Evolutionary conservation across 2,329 filamentous ascomycete genomes (phyloP), one percentile per base, ranked within the genome.

Genomic region (Grosmannia clavigera): DNA sequence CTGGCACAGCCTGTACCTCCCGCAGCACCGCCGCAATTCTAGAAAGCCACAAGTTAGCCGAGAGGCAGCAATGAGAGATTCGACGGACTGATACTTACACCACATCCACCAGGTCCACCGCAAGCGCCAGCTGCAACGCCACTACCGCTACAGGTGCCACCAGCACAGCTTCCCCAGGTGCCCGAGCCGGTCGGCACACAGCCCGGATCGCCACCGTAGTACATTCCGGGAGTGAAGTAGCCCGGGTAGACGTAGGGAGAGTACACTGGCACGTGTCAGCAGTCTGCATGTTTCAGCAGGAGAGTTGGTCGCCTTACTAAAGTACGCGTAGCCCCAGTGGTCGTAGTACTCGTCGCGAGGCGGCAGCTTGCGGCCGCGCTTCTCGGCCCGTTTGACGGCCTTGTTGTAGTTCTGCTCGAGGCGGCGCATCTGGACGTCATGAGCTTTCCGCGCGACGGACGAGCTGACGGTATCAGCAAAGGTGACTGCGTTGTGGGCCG

Each of bases 401-500:
- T 78, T 80, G 31, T 73, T 70, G 68, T 89, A 89, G 38, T 81
- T 78, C 4, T 72, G 71, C 33, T 86, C 81, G 0, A 81, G 68
- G 0, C 72, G 72, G 10, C 58, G 62, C 29, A 70, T 61, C 62
- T 74, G 70, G 9, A 64, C 14, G 1, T 65, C 61, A 12, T 68
- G 68, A 4, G 83, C 69, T 22, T 75, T 74, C 5, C 29, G 25
- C 25, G 59, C 22, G 29, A 61, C 57, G 14, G 3, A 2, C 11
- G 53, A n/a, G 54, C 54, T 43, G 25, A 58, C 31, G 46, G 62
- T 59, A 11, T 50, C 50, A 61, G 60, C 67, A 59, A 59, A 61
- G 25, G 64, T 66, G 9, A 90, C 82, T 1, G 87, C 80, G 66
- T 84, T 90, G 74, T 92, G 88, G 0, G 85, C 78, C 0, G 84